Evolutionary conservation across 1,284 basidiomycete genomes (phyloP), one percentile per base, ranked within the genome.

Genomic region (Rhodotorula sp.): DNA sequence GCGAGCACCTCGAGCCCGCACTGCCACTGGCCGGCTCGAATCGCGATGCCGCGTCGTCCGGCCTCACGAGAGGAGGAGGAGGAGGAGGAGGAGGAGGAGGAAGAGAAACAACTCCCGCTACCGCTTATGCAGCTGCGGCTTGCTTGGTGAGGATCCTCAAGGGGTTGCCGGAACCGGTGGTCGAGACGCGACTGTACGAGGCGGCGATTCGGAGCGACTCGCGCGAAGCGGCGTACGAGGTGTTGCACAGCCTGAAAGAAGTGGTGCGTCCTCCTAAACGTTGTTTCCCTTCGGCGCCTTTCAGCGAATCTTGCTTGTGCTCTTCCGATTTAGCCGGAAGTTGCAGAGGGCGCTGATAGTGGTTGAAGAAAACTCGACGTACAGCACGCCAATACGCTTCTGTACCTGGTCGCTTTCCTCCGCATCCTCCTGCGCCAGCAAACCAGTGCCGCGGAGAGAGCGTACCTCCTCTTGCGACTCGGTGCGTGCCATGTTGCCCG

Each of bases 351-450:
- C 39, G n/a, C n/a, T 29, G 16, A 20, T 4, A 8, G 10, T 26
- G 31, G 51, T 52, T n/a, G 10, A n/a, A 51, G 2, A 5, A 18
- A 51, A 18, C 21, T 4, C 18, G 3, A 7, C 3, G 1, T 5
- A 6, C 54, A 76, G 74, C 72, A 74, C 52, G 66, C 69, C 20
- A 72, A 71, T 43, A 64, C 65, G 4, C 43, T 76, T 16, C 61
- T 76, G 10, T 74, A 76, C 49, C 58, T 76, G 60, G 7, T 74
- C 21, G 69, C 72, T 1, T 76, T 76, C 64, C 59, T 76, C 1
- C 67, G 70, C 20, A 58, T 74, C 26, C 31, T 70, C 5, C 62
- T 74, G 20, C n/a, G 26, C 5, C 65, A 74, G 26, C 66, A 63
- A 18, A 15, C 31, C 7, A 59, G 56, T 18, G 2, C 7, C 15